A percentile compares a stretch with the other conserved stretches of the same genome.
Evolutionary conservation across 1,284 basidiomycete genomes (phyloP).

Genomic region (Ustilago vetiveriae): DNA sequence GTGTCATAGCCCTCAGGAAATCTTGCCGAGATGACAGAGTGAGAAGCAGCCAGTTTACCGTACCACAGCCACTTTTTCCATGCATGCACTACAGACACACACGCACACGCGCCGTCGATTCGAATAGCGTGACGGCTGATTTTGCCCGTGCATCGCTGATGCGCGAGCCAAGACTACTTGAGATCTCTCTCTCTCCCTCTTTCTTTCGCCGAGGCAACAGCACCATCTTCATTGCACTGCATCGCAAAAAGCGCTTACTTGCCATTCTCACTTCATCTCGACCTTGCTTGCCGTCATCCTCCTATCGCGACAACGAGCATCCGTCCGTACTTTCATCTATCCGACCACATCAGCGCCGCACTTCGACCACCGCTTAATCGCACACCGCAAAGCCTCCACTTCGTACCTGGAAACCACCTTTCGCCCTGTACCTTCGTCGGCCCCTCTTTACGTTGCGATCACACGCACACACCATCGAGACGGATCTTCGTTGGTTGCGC

Average conservation of each 20-base stretch:
- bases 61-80: too few species aligned
- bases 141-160: constrained; percentile 4
- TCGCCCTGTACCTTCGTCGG: background rate
- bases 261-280: too few species aligned
- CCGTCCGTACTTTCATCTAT: background rate
- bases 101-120: background rate
- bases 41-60: too few species aligned
- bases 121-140: constrained; percentile 4
- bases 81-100: background rate
- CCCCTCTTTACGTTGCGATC: background rate
- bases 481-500: background rate
- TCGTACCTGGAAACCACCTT: background rate
- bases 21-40: too few species aligned
- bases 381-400: constrained; percentile 1
- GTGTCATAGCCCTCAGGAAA: too few species aligned
- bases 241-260: too few species aligned
- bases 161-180: constrained; percentile 3
- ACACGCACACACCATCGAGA: background rate
- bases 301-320: background rate
- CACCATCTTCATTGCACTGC: too few species aligned
- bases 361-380: too few species aligned
- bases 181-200: too few species aligned
- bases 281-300: constrained; percentile 5
- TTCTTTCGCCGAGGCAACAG: background rate
- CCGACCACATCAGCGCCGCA: background rate